phyloP scores from a whole-genome alignment of 2,329 filamentous ascomycete genomes.

The Aspergillus terreus region DNA sequence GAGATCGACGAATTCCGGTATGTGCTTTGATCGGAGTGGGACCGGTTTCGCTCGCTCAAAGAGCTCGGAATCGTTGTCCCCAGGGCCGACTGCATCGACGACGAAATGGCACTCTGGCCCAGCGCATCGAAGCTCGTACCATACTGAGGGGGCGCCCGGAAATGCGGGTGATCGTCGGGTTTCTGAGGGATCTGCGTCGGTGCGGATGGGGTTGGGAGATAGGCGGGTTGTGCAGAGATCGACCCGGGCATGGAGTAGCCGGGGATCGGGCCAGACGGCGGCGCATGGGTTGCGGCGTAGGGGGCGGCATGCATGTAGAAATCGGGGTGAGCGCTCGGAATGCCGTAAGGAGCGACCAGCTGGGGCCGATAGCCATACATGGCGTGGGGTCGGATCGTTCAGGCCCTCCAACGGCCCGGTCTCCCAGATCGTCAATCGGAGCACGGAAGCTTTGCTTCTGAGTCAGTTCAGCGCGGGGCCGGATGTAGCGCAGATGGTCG shows the following conservation, averaged over 20 bases:
- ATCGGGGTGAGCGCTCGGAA: slow-evolving; percentile 31
- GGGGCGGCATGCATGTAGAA: slow-evolving; percentile 36
- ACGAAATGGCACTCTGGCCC: slow-evolving; percentile 29
- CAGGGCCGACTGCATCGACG: slow-evolving; percentile 30
- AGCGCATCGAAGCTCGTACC: slow-evolving; percentile 34
- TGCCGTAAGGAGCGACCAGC: slow-evolving; percentile 33
- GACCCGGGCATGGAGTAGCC: slow-evolving; percentile 33
- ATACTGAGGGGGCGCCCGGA: slow-evolving; percentile 29
- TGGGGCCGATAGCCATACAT: slow-evolving; percentile 41
- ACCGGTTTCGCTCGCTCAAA: slow-evolving; percentile 34
- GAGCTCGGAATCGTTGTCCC: slow-evolving; percentile 30
- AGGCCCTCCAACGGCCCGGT: slow-evolving; percentile 20
- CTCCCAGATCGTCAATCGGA: slow-evolving; percentile 61
- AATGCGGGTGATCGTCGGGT: slow-evolving; percentile 35
- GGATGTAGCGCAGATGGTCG: slow-evolving; percentile 47
- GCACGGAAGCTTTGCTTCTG: slow-evolving; percentile 64
- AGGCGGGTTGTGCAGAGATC: slow-evolving; percentile 31
- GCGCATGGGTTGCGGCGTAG: slow-evolving; percentile 32
- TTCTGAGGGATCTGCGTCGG: slow-evolving; percentile 30
- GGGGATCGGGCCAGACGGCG: slow-evolving; percentile 29
- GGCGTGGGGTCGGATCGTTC: slow-evolving; percentile 35
- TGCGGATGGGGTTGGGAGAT: slow-evolving; percentile 31
- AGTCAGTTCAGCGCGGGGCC: slow-evolving; percentile 57
- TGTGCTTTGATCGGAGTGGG: slow-evolving; percentile 33
- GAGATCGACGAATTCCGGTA: slow-evolving; percentile 41